Base-by-base conservation (phyloP, 2,329 filamentous ascomycete genomes). In the Colletotrichum sp. region DNA sequence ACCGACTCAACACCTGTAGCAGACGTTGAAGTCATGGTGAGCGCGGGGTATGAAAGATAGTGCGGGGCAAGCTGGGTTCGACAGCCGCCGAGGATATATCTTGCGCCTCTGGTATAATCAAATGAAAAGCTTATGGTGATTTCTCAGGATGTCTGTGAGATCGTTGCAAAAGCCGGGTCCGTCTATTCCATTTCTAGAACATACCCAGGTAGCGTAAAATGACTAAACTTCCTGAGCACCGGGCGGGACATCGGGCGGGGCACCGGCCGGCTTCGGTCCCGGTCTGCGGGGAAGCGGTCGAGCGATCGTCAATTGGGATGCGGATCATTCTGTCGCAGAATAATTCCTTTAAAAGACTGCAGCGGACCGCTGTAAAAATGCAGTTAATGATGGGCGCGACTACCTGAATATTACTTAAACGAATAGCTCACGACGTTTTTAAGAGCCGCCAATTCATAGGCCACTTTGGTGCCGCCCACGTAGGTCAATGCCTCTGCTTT, bases 131-230 rank as follows among this genome's bases (percentile, higher is more conserved):
- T 13, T 21, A 13, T 0, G 43, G n/a, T 7, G 6, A 52, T 6
- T 21, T 21, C 6, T 21, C 4, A 7, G 43, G 10, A 52, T 52
- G 6, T 52, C 7, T 21, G 12, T 12, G n/a, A 21, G 43, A 21
- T 21, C n/a, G 21, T 52, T 0, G 43, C 0, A 12, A 6, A 21
- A 3, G 9, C 10, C n/a, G 2, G 2, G n/a, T 6, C 43, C 2
- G 6, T 21, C n/a, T 48, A 7, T 7, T 6, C 43, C n/a, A 10
- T 52, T 21, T 13, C 10, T 4, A 21, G 39, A 48, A 48, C 39
- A 48, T 12, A 0, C 9, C 9, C 18, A 21, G 43, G n/a, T 52
- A 21, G 43, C 18, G 4, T 13, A 13, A 13, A 6, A 21, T 52
- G 43, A 52, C 43, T 52, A 52, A 52, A 21, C 6, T 21, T 21